phyloP scores from a whole-genome alignment of 306 rosid species.

The Casuarina equisetifolia region DNA sequence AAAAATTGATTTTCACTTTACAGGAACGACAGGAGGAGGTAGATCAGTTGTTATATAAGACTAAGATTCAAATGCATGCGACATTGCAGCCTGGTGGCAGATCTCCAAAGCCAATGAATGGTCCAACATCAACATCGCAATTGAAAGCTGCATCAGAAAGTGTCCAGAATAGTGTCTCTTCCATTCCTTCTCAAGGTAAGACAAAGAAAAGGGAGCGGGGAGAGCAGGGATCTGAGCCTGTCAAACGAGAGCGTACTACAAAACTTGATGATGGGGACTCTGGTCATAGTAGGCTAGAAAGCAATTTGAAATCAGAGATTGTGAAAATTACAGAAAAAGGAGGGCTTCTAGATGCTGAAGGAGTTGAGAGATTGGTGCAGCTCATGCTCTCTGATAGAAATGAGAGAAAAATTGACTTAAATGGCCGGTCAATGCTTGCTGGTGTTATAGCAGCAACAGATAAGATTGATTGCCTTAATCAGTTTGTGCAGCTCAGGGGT shows the following conservation, averaged over 20 bases:
- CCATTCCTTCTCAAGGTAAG: constrained; percentile 62
- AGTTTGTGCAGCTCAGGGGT: constrained; percentile 74
- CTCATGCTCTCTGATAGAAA: constrained; percentile 65
- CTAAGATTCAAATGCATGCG: constrained; percentile 74
- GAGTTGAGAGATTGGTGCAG: constrained; percentile 78
- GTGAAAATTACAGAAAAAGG: constrained; percentile 75
- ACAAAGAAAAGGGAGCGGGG: constrained; percentile 77
- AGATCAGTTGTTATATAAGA: constrained; percentile 63
- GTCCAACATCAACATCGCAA: constrained; percentile 73
- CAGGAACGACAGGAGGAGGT: constrained; percentile 90
- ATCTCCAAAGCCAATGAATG: constrained; percentile 78
- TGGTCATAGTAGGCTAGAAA: constrained; percentile 53
- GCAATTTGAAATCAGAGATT: constrained; percentile 61
- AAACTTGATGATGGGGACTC: constrained; percentile 70
- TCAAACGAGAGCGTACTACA: constrained; percentile 55
- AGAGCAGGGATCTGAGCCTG: constrained; percentile 65
- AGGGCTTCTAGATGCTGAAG: constrained; percentile 64
- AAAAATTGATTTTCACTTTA: not conserved
- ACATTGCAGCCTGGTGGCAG: constrained; percentile 73
- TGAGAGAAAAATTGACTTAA: constrained; percentile 73
- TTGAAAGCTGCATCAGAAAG: constrained; percentile 73
- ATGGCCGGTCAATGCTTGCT: constrained; percentile 68
- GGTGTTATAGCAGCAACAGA: constrained; percentile 79
- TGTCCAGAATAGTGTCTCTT: constrained; percentile 61
- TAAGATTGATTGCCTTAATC: constrained; percentile 59